These are phyloP conservation scores for Fremontodendron californicum DNA, from an alignment of 345 rosid genomes.

Conservation along the genomic window DNA sequence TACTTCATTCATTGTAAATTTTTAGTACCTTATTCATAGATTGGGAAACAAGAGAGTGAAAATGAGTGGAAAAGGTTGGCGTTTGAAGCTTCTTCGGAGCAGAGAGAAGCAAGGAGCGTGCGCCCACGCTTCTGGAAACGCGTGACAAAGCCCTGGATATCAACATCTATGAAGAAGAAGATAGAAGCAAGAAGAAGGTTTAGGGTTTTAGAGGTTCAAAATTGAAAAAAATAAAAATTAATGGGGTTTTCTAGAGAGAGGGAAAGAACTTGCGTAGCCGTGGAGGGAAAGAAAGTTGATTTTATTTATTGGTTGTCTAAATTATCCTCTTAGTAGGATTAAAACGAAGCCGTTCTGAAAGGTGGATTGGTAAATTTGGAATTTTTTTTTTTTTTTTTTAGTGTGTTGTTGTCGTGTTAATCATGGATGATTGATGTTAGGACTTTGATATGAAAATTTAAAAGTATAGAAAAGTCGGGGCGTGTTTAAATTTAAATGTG, in stretches of 20 bases:
- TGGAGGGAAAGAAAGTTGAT: constrained; percentile 32
- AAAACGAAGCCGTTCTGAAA: too few relatives aligned
- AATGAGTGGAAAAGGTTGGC: constrained; percentile 31
- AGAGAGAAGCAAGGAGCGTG: constrained; percentile 41
- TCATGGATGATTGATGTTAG: too few relatives aligned
- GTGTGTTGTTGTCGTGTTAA: too few relatives aligned
- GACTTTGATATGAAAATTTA: too few relatives aligned
- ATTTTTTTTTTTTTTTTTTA: too few relatives aligned
- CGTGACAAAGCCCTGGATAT: constrained; percentile 50
- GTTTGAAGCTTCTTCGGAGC: constrained; percentile 31
- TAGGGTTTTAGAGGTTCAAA: background rate
- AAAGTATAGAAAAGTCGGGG: too few relatives aligned
- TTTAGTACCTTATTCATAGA: constrained; percentile 35
- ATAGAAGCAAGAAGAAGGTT: background rate
- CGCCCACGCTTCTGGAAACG: constrained; percentile 42
- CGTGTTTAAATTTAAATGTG: too few relatives aligned
- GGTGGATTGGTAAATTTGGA: too few relatives aligned
- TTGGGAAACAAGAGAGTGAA: constrained; percentile 33
- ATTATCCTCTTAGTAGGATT: constrained; percentile 13
- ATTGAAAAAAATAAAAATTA: background rate
- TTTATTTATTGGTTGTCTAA: constrained; percentile 10
- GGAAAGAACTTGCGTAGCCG: constrained; percentile 17
- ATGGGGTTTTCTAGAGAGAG: background rate
- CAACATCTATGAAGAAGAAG: constrained; percentile 33
- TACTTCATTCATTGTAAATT: background rate